Percentiles rank a stretch among this genome's conserved stretches.
Conservation (phyloP, 2,329 filamentous ascomycete species). For the Didymella glomerata region DNA sequence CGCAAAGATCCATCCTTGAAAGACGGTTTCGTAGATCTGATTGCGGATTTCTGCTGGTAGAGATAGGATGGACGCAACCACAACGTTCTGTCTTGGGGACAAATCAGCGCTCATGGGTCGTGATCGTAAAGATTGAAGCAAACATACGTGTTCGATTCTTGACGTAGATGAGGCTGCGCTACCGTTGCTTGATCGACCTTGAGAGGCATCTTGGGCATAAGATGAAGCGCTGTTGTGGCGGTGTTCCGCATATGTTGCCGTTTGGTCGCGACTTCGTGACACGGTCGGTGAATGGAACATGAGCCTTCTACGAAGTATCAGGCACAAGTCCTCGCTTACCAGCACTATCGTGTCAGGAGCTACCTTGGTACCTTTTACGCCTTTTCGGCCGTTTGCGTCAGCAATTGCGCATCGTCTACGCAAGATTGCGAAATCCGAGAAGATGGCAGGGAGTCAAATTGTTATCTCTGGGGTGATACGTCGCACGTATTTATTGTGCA, state of each 20-base stretch:
- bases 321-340: not conserved
- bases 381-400: constrained; percentile 2
- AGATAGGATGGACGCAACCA: not conserved
- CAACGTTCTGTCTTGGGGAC: not conserved
- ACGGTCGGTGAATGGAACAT: not conserved
- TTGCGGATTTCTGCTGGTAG: constrained; percentile 14
- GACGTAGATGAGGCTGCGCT: not conserved
- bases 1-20: constrained; percentile 8
- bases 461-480: no score
- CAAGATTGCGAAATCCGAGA: not conserved
- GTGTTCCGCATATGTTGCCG: not conserved
- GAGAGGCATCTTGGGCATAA: not conserved
- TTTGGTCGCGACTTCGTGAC: not conserved
- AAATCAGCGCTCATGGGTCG: not conserved
- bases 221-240: not conserved
- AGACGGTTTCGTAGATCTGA: constrained; percentile 6
- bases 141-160: not conserved
- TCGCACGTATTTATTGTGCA: not conserved
- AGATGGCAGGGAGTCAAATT: not conserved
- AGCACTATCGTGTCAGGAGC: not conserved
- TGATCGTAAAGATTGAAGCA: not conserved
- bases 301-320: not conserved
- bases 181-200: not conserved
- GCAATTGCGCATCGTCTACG: not conserved
- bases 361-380: not conserved